Conservation (phyloP, 106 monocot species). For the Triglochin maritima region DNA sequence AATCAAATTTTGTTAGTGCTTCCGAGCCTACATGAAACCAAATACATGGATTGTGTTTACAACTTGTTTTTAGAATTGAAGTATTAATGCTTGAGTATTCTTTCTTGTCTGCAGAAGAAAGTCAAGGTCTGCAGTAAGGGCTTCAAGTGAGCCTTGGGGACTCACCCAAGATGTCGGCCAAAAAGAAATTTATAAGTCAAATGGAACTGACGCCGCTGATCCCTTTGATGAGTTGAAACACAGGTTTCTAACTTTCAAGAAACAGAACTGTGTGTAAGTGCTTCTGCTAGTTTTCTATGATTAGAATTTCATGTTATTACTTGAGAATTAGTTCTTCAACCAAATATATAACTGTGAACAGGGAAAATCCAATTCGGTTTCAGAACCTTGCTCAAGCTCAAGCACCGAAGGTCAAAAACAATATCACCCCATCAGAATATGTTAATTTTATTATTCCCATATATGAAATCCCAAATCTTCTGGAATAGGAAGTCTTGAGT, state of each 20-base stretch:
- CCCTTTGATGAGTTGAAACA: constrained; percentile 56
- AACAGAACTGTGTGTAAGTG: constrained; percentile 59
- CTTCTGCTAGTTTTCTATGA: neutral
- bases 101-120: constrained; percentile 29
- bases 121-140: constrained; percentile 11
- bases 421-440: neutral
- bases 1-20: neutral
- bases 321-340: constrained; percentile 3
- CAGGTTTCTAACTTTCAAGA: constrained; percentile 77
- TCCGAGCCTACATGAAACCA: neutral
- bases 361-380: constrained; percentile 59
- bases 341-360: constrained; percentile 24
- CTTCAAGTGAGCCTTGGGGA: constrained; percentile 34
- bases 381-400: constrained; percentile 67
- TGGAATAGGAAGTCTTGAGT: neutral
- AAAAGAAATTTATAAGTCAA: constrained; percentile 17
- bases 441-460: neutral
- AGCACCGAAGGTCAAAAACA: constrained; percentile 58
- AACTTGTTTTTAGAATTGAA: no score
- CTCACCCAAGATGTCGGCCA: constrained; percentile 32
- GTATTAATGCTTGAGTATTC: no score
- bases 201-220: constrained; percentile 28
- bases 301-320: constrained; percentile 1
- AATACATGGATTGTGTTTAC: neutral
- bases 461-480: neutral